Evolutionary conservation across 805 yeast species (phyloP).

Genomic region (Saccharomycopsis sp.): DNA sequence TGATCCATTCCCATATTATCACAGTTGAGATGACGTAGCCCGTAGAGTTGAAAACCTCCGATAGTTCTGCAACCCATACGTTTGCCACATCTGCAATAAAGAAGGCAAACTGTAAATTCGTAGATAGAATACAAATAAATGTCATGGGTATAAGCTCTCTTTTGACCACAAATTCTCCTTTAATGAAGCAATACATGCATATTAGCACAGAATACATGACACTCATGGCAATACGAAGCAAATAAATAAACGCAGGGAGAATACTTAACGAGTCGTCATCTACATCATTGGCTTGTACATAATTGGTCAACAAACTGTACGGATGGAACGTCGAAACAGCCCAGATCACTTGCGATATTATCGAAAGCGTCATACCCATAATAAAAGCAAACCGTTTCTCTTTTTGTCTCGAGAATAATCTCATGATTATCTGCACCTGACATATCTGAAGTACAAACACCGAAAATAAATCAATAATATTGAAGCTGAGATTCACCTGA

Average conservation of each 20-base stretch:
- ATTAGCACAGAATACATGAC: constrained; percentile 62
- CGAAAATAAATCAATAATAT: constrained; percentile 51
- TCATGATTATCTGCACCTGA: constrained; percentile 66
- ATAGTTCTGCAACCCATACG: constrained; percentile 66
- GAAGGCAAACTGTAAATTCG: constrained; percentile 58
- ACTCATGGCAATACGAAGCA: constrained; percentile 65
- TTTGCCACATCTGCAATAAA: constrained; percentile 73
- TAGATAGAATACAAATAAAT: constrained; percentile 45
- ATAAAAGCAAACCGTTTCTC: constrained; percentile 60
- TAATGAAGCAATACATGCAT: constrained; percentile 46
- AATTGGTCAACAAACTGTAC: constrained; percentile 20
- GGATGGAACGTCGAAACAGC: constrained; percentile 49
- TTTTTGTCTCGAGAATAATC: constrained; percentile 57
- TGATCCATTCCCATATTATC: constrained; percentile 83
- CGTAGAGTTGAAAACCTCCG: constrained; percentile 67
- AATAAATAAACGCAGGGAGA: constrained; percentile 66
- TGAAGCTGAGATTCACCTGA: constrained; percentile 37
- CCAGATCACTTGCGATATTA: constrained; percentile 62
- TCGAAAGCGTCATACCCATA: constrained; percentile 48
- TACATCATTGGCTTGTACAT: constrained; percentile 25
- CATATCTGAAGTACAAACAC: constrained; percentile 54
- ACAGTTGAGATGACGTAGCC: constrained; percentile 67
- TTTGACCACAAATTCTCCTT: constrained; percentile 45
- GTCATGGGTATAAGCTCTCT: constrained; percentile 49
- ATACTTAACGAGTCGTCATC: constrained; percentile 46